Percentiles rank a stretch among this genome's conserved stretches.
Evolutionary conservation across 2,329 filamentous ascomycete genomes (phyloP).

Genomic region (Phialemonium atrogriseum): DNA sequence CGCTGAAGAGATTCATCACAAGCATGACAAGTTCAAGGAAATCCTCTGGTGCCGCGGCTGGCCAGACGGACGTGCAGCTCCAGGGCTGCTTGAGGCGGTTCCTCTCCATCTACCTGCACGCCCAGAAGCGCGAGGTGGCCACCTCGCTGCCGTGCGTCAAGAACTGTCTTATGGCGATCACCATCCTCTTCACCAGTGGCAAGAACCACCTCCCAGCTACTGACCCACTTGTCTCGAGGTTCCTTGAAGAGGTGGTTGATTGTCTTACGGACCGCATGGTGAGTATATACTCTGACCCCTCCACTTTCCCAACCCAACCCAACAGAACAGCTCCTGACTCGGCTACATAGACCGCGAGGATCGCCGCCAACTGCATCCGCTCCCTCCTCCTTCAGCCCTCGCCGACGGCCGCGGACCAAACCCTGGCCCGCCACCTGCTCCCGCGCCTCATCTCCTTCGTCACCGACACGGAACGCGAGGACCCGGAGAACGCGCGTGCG

Average conservation of each 20-base stretch:
- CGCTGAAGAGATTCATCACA: constrained; percentile 82
- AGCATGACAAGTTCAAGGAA: constrained; percentile 52
- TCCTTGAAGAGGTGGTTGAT: constrained; percentile 74
- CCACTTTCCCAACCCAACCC: not conserved
- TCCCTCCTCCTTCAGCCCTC: constrained; percentile 66
- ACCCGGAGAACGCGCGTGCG: constrained; percentile 66
- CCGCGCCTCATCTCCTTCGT: constrained; percentile 72
- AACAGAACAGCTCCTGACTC: not conserved
- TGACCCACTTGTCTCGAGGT: constrained; percentile 66
- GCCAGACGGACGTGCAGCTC: constrained; percentile 59
- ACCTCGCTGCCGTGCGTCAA: constrained; percentile 82
- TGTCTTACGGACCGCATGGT: constrained; percentile 73
- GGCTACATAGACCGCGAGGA: constrained; percentile 61
- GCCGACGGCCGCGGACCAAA: constrained; percentile 58
- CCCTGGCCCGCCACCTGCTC: constrained; percentile 65
- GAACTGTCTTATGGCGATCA: constrained; percentile 81
- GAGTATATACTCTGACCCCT: constrained; percentile 9
- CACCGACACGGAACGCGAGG: constrained; percentile 60
- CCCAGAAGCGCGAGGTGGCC: constrained; percentile 65
- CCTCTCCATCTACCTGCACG: constrained; percentile 67
- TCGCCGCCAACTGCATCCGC: constrained; percentile 82
- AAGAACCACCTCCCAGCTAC: constrained; percentile 63
- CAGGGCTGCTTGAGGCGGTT: constrained; percentile 78
- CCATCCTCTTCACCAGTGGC: constrained; percentile 79
- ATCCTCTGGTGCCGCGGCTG: constrained; percentile 26